A percentile compares a stretch with the other conserved stretches of the same genome.
Evolutionary conservation across 2,329 filamentous ascomycete genomes (phyloP).

Genomic region (Lachnellula cervina): DNA sequence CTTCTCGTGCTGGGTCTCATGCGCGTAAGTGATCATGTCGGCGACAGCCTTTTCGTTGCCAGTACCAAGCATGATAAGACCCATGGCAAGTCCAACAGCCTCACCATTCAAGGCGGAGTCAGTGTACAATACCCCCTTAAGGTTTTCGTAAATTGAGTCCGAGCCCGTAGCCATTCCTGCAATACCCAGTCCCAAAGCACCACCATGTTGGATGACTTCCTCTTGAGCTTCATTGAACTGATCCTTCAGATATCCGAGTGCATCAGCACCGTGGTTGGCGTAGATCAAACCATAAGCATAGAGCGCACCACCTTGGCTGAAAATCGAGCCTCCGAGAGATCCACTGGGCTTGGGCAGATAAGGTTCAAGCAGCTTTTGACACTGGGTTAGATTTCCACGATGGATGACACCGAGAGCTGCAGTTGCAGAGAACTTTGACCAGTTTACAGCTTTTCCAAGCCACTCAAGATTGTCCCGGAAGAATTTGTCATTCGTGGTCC

Average conservation of each 20-base stretch:
- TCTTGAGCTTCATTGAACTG: slow-evolving; percentile 74
- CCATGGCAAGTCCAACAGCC: slow-evolving; percentile 92
- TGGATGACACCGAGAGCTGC: slow-evolving; percentile 96
- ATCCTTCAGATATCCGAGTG: slow-evolving; percentile 70
- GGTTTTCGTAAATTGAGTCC: slow-evolving; percentile 82
- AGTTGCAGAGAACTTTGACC: slow-evolving; percentile 98
- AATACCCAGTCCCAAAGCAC: slow-evolving; percentile 89
- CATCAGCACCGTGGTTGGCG: slow-evolving; percentile 92
- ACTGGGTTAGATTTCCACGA: slow-evolving; percentile 88
- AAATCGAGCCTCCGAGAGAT: slow-evolving; percentile 78
- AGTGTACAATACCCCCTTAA: slow-evolving; percentile 82
- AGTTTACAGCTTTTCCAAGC: slow-evolving; percentile 97
- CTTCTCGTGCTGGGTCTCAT: slow-evolving; percentile 98
- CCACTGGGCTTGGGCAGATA: slow-evolving; percentile 77
- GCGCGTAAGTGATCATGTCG: slow-evolving; percentile 96
- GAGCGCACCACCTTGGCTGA: slow-evolving; percentile 91
- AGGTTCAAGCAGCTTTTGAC: slow-evolving; percentile 86
- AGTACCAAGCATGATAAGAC: slow-evolving; percentile 97
- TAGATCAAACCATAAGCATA: slow-evolving; percentile 96
- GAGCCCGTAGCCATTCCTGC: slow-evolving; percentile 96
- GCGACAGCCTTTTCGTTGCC: slow-evolving; percentile 89
- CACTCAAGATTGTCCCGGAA: slow-evolving; percentile 97
- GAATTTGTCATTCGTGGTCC: slow-evolving; percentile 96
- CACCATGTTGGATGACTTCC: slow-evolving; percentile 95
- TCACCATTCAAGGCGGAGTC: slow-evolving; percentile 97